Percentiles rank a stretch among this genome's conserved stretches.
Conservation (phyloP, 441 rosid genomes). For the Brassica hybrid region DNA sequence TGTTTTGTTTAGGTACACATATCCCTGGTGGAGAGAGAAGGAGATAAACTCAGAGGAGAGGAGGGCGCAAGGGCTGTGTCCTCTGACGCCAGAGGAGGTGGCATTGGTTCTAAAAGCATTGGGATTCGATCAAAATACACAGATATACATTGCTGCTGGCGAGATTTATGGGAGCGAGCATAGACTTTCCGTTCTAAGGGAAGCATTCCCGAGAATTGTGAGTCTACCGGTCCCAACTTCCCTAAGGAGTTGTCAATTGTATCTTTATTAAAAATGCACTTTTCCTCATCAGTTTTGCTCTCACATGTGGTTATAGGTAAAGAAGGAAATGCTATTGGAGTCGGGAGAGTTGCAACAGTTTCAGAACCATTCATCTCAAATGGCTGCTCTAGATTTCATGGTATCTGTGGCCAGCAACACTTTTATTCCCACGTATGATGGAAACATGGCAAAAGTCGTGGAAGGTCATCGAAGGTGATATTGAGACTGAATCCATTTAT, state of each 20-base stretch:
- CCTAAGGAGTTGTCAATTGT: slow-evolving; percentile 1
- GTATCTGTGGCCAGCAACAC: slow-evolving; percentile 88
- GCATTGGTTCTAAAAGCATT: slow-evolving; percentile 78
- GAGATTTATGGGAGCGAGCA: slow-evolving; percentile 91
- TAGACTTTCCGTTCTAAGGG: slow-evolving; percentile 76
- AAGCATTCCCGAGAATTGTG: slow-evolving; percentile 89
- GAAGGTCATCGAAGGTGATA: slow-evolving; percentile 97
- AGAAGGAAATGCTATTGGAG: slow-evolving; percentile 89
- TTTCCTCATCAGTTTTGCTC: slow-evolving; percentile 19
- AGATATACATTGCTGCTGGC: slow-evolving; percentile 96
- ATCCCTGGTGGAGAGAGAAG: slow-evolving; percentile 99
- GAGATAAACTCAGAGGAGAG: slow-evolving; percentile 85
- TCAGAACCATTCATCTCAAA: slow-evolving; percentile 98
- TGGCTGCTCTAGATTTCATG: slow-evolving; percentile 99
- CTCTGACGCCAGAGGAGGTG: slow-evolving; percentile 95
- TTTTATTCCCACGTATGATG: slow-evolving; percentile 93
- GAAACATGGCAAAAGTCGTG: slow-evolving; percentile 99
- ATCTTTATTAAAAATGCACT: slow-evolving; percentile 2
- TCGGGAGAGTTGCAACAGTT: slow-evolving; percentile 75
- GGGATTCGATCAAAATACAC: slow-evolving; percentile 71
- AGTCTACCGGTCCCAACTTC: slow-evolving; percentile 48
- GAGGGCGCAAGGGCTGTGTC: slow-evolving; percentile 92
- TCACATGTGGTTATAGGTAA: slow-evolving; percentile 58
- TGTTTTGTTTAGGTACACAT: slow-evolving; percentile 68
- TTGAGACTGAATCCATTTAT: not conserved